These are phyloP conservation scores for Sclerotinia nivalis DNA, from an alignment of 2,329 filamentous ascomycete species.

Conservation along the genomic window DNA sequence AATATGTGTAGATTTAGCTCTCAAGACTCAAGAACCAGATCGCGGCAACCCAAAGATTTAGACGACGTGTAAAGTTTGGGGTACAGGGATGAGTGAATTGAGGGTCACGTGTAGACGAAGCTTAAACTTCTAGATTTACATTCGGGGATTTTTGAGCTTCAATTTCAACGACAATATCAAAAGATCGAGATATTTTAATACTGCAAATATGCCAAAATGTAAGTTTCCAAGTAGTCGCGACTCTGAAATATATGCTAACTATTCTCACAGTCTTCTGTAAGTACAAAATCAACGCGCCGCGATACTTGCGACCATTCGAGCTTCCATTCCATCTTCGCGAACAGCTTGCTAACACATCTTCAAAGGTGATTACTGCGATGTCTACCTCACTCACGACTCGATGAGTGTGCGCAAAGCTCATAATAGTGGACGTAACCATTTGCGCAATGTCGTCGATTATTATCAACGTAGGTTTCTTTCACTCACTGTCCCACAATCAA, in stretches of 20 bases:
- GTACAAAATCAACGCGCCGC: constrained; percentile 37
- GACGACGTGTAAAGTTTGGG: constrained; percentile 34
- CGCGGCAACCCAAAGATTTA: constrained; percentile 26
- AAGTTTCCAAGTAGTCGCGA: constrained; percentile 47
- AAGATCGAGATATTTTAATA: constrained; percentile 14
- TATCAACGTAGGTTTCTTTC: constrained; percentile 72
- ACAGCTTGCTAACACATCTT: constrained; percentile 26
- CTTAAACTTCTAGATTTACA: constrained; percentile 19
- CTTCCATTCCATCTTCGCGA: constrained; percentile 12
- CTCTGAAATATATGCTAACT: constrained; percentile 42
- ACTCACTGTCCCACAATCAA: constrained; percentile 1
- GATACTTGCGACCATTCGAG: constrained; percentile 14
- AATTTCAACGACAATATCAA: constrained; percentile 14
- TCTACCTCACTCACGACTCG: constrained; percentile 99
- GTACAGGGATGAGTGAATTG: constrained; percentile 27
- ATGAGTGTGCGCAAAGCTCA: constrained; percentile 99
- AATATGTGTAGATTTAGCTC: constrained; percentile 25
- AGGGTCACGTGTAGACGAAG: constrained; percentile 24
- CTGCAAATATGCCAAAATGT: constrained; percentile 81
- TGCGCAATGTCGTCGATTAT: constrained; percentile 97
- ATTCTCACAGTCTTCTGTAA: constrained; percentile 67
- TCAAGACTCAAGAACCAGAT: constrained; percentile 24
- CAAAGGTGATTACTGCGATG: constrained; percentile 94
- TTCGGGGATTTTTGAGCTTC: constrained; percentile 26
- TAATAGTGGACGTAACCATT: constrained; percentile 93